Conservation (phyloP, 1,284 basidiomycete genomes). For the Ceratobasidium sp. region DNA sequence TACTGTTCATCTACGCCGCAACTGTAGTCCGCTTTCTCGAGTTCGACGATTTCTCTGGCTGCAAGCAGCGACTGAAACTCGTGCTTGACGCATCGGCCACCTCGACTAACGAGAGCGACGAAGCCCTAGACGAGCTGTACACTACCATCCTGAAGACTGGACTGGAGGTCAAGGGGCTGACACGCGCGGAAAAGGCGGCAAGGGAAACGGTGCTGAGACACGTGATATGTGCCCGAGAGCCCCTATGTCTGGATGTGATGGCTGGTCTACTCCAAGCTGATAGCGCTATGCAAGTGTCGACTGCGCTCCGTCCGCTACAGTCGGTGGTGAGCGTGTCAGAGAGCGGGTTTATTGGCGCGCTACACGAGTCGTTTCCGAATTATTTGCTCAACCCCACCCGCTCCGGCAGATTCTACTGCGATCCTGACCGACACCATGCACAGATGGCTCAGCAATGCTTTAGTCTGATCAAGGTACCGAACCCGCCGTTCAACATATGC, state of each 20-base stretch:
- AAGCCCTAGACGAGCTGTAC: constrained; percentile 3
- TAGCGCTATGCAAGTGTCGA: background rate
- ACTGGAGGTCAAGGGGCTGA: background rate
- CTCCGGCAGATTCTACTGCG: background rate
- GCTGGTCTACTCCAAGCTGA: background rate
- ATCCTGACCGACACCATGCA: background rate
- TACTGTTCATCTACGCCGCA: constrained; percentile 36
- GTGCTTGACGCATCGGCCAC: background rate
- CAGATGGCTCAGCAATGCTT: background rate
- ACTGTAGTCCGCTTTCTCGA: constrained; percentile 29
- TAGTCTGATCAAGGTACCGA: background rate
- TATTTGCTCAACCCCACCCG: background rate
- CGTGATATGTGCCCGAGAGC: constrained; percentile 8
- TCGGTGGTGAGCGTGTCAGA: background rate
- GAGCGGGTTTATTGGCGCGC: background rate
- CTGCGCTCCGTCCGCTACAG: background rate
- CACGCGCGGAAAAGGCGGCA: background rate
- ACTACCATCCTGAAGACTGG: background rate
- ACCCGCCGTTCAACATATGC: constrained; percentile 17
- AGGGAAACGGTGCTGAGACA: background rate
- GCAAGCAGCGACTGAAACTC: background rate
- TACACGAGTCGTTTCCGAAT: constrained; percentile 22
- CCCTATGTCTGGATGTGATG: background rate
- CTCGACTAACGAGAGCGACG: background rate
- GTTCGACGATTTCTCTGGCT: background rate